phyloP scores from a whole-genome alignment of 129 eudicot species.

The Deinandra increscens region DNA sequence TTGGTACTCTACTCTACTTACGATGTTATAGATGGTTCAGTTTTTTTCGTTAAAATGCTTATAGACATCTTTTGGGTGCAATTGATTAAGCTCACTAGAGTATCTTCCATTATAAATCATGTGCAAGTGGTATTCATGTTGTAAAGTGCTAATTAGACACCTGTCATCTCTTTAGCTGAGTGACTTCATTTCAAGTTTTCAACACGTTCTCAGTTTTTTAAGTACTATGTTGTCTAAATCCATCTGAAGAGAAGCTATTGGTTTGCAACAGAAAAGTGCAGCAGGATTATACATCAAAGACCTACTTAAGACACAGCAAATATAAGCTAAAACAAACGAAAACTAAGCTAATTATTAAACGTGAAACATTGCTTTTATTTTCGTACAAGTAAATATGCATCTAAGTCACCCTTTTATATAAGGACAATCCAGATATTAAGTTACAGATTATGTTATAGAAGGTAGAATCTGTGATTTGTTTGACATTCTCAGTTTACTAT shows the following conservation, averaged over 20 bases:
- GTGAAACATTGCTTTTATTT: background rate
- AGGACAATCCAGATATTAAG: background rate
- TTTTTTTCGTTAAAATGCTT: background rate
- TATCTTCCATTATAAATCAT: background rate
- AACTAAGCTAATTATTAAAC: background rate
- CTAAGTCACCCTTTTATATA: background rate
- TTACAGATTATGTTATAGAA: background rate
- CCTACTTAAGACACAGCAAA: background rate
- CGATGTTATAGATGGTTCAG: background rate
- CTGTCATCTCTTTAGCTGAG: background rate
- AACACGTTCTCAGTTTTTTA: background rate
- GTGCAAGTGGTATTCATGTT: background rate
- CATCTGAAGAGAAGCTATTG: background rate
- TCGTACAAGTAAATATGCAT: background rate
- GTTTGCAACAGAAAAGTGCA: background rate
- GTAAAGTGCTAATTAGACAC: background rate
- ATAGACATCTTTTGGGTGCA: background rate
- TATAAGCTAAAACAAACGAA: too few species aligned
- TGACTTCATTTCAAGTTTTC: background rate
- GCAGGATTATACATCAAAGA: slow-evolving; percentile 1
- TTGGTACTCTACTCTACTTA: background rate
- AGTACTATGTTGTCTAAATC: background rate
- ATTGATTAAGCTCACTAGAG: background rate
- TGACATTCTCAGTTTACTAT: background rate
- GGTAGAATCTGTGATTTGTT: background rate